Conservation (phyloP, 164 flowering plant species). For the Annona cherimola region DNA sequence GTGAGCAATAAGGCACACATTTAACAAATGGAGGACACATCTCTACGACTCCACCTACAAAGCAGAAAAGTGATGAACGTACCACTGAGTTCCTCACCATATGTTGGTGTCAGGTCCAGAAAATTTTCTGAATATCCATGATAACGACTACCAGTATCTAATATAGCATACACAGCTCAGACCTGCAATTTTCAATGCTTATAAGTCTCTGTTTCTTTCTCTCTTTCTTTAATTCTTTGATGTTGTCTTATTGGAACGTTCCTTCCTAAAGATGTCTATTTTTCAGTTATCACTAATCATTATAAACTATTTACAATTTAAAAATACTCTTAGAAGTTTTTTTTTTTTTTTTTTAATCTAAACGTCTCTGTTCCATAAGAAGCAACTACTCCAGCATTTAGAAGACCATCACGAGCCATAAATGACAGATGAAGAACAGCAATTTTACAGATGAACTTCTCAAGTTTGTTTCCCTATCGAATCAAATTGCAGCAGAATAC, state of each 20-base stretch:
- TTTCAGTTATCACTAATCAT: neutral
- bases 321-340: neutral
- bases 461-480: no score
- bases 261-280: neutral
- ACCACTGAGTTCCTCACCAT: neutral
- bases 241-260: neutral
- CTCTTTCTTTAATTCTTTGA: no score
- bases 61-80: no score
- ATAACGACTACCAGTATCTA: neutral
- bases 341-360: no score
- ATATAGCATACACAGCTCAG: neutral
- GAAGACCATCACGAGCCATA: neutral
- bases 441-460: no score
- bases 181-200: neutral
- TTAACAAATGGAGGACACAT: no score
- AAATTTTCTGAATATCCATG: neutral
- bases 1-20: no score
- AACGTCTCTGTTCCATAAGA: neutral
- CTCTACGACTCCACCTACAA: no score
- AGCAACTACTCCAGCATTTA: neutral
- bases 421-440: neutral
- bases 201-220: no score
- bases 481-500: no score
- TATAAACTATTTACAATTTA: no score
- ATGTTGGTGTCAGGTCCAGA: neutral